These are phyloP conservation scores for Microbotryum scabiosae DNA, from an alignment of 1,284 basidiomycete genomes.

Conservation along the genomic window DNA sequence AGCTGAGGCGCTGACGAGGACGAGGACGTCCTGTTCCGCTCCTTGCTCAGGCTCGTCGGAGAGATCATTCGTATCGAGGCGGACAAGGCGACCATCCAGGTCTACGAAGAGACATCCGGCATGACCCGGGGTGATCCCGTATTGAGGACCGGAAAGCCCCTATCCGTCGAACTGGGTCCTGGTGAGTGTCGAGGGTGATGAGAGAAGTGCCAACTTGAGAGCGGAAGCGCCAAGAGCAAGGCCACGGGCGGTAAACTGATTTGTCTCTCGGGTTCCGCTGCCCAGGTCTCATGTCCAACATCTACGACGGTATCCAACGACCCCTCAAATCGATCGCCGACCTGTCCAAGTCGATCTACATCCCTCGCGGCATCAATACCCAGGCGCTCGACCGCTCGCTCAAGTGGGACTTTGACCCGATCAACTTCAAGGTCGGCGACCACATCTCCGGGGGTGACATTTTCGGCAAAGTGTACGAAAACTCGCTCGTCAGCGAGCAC, in stretches of 20 bases:
- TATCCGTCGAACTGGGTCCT: constrained; percentile 94
- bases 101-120: constrained; percentile 90
- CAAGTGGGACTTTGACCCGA: constrained; percentile 95
- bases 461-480: constrained; percentile 92
- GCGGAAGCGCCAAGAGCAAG: background rate
- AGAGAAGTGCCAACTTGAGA: background rate
- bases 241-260: background rate
- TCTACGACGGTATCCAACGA: constrained; percentile 88
- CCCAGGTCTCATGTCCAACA: constrained; percentile 90
- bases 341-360: constrained; percentile 94
- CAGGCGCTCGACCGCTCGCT: constrained; percentile 80
- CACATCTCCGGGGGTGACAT: constrained; percentile 96
- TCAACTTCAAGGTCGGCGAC: constrained; percentile 78
- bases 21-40: background rate
- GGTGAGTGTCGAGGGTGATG: constrained; percentile 47
- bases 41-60: constrained; percentile 40
- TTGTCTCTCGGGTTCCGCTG: constrained; percentile 3
- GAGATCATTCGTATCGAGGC: constrained; percentile 96
- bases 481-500: constrained; percentile 91
- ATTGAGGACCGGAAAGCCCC: constrained; percentile 89
- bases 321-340: constrained; percentile 88
- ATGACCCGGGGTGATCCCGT: constrained; percentile 97
- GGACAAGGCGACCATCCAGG: constrained; percentile 96
- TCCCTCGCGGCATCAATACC: constrained; percentile 96
- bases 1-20: background rate